phyloP scores from a whole-genome alignment of 2,329 filamentous ascomycete genomes.

The Monilinia laxa region DNA sequence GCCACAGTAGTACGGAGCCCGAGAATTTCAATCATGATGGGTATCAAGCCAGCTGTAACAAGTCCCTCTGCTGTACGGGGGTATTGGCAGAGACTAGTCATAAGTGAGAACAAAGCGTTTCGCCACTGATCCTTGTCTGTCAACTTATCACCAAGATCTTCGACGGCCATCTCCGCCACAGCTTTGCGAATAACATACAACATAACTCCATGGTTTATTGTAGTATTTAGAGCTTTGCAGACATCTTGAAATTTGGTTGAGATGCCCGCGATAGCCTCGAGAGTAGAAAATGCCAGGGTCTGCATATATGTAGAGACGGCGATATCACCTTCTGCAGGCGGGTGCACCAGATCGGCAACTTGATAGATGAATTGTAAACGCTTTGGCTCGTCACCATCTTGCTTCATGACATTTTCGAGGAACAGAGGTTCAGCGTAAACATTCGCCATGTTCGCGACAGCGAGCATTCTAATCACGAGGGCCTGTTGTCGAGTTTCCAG shows the following conservation, averaged over 20 bases:
- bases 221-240: conserved; percentile 86
- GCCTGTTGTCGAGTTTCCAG: conserved; percentile 69
- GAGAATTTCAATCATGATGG: conserved; percentile 85
- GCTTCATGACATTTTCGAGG: conserved; percentile 78
- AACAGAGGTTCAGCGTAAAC: conserved; percentile 83
- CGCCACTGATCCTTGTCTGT: conserved; percentile 84
- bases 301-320: conserved; percentile 75
- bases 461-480: conserved; percentile 77
- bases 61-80: conserved; percentile 77
- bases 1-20: conserved; percentile 79
- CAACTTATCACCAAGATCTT: conserved; percentile 59
- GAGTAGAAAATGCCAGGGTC: conserved; percentile 73
- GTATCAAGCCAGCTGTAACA: conserved; percentile 84
- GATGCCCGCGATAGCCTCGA: conserved; percentile 86
- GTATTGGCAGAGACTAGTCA: conserved; percentile 75
- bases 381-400: conserved; percentile 86
- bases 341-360: conserved; percentile 86
- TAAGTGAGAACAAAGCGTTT: conserved; percentile 82
- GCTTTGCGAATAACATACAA: conserved; percentile 91
- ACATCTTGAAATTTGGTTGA: conserved; percentile 77
- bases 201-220: conserved; percentile 92
- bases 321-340: conserved; percentile 66
- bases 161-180: conserved; percentile 72
- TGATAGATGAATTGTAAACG: conserved; percentile 89
- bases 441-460: conserved; percentile 87